Evolutionary conservation across 306 rosid species (phyloP), one percentile per base, ranked within the genome.

Genomic region (Hippophae gyantsensis): DNA sequence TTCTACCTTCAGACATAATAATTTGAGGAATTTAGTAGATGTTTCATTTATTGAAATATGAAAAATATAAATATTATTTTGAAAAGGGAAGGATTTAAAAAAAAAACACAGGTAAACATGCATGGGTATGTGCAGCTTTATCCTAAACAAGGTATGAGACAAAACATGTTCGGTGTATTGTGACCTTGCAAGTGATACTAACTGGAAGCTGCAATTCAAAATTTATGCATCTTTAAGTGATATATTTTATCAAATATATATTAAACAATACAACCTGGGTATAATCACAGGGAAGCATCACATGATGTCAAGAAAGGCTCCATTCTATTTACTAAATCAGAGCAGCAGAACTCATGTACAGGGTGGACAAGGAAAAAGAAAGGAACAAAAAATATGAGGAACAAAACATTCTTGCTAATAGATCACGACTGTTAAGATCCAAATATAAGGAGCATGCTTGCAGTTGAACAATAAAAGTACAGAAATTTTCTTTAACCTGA

Each of bases 221-320:
- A 43, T 7, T 56, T 48, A 5, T 48, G n/a, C 7, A 48, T 12
- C 13, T 48, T 48, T 11, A 48, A 6, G 52, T 1, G 1, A 10
- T 11, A 48, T 0, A 48, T 8, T 48, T 12, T 49, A 49, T 49
- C 8, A 49, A 12, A 23, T 49, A 49, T 12, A 49, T 12, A 12
- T 43, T 14, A 48, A 58, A 23, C 54, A 58, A 43, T n/a, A 58
- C 25, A 13, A 9, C n/a, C 9, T 13, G 52, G 5, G 46, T 63
- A 41, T 43, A 79, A 64, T 61, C 76, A 62, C 64, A 48, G 40
- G 54, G 63, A 72, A 69, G 43, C 66, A 74, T 64, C 78, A 78
- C 63, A 72, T 72, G 64, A 65, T 63, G 76, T 66, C 76, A 73
- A 72, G 81, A 78, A 48, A 52, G 71, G 63, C 63, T 49, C 72